Evolutionary conservation across 257 asterid genomes (phyloP).

Genomic region (Nicotiana tabacum): DNA sequence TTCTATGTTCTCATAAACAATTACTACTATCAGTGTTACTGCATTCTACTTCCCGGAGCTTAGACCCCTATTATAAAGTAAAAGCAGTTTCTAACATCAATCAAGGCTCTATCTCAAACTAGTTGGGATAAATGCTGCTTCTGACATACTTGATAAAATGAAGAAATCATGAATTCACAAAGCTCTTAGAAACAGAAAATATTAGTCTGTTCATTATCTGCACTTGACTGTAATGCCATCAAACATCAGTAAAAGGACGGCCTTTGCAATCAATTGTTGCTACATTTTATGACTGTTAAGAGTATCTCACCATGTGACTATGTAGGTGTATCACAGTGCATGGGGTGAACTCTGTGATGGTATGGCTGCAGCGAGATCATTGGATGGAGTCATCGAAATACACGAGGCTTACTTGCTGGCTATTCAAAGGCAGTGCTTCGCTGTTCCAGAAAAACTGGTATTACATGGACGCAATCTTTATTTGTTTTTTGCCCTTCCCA

Average conservation of each 20-base stretch:
- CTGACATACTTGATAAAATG: neutral
- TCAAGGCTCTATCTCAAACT: neutral
- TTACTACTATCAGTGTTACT: neutral
- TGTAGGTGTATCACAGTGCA: constrained; percentile 93
- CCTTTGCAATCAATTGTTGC: neutral
- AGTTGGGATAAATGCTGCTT: neutral
- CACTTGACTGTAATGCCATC: neutral
- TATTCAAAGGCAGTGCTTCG: constrained; percentile 87
- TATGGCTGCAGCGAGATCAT: constrained; percentile 72
- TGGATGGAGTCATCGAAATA: constrained; percentile 92
- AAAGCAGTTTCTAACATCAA: neutral
- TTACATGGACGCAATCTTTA: neutral
- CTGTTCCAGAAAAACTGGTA: constrained; percentile 97
- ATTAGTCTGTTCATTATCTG: neutral
- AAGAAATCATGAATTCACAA: neutral
- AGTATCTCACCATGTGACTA: constrained; percentile 15
- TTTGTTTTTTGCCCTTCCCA: neutral
- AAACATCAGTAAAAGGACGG: neutral
- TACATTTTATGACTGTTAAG: neutral
- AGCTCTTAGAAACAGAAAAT: neutral
- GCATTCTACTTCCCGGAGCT: neutral
- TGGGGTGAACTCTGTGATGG: constrained; percentile 98
- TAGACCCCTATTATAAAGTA: neutral
- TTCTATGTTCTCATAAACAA: neutral
- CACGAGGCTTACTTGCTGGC: constrained; percentile 86